Conservation (phyloP, 805 yeast species). For the Candida nitratophila region DNA sequence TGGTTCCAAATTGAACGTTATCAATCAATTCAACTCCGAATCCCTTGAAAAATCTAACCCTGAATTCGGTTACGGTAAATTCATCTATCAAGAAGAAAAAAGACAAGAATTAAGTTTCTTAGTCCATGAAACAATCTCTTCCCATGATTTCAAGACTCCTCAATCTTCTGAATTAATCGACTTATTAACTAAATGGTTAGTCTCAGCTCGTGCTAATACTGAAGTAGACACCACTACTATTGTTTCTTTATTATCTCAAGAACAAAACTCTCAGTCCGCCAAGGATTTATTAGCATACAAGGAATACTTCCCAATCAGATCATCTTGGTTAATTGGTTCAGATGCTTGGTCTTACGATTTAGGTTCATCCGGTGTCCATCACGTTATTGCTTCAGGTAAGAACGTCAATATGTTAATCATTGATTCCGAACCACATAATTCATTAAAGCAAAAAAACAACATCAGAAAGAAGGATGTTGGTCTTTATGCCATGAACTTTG, state of each 20-base stretch:
- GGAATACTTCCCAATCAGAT: constrained; percentile 38
- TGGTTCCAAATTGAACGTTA: constrained; percentile 43
- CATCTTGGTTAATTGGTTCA: constrained; percentile 85
- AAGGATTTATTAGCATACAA: constrained; percentile 38
- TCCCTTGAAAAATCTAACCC: constrained; percentile 52
- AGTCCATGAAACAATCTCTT: constrained; percentile 39
- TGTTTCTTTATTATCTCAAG: constrained; percentile 29
- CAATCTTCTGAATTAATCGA: constrained; percentile 45
- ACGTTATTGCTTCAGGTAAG: constrained; percentile 64
- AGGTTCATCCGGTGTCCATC: constrained; percentile 88
- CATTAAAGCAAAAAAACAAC: constrained; percentile 26
- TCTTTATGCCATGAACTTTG: constrained; percentile 89
- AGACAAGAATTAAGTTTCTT: constrained; percentile 36
- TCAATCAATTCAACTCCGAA: constrained; percentile 43
- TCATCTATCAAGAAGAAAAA: constrained; percentile 48
- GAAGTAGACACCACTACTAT: constrained; percentile 17
- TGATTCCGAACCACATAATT: constrained; percentile 70
- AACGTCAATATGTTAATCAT: constrained; percentile 80
- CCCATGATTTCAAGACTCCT: constrained; percentile 34
- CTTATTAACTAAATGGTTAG: constrained; percentile 63
- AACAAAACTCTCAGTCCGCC: constrained; percentile 36
- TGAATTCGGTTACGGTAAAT: constrained; percentile 83
- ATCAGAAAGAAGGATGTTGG: constrained; percentile 88
- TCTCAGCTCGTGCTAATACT: constrained; percentile 34
- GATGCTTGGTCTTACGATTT: constrained; percentile 94